Percentiles rank a stretch among this genome's conserved stretches.
Conservation (phyloP, 2,329 filamentous ascomycete species). For the Helicocarpus griseus region DNA sequence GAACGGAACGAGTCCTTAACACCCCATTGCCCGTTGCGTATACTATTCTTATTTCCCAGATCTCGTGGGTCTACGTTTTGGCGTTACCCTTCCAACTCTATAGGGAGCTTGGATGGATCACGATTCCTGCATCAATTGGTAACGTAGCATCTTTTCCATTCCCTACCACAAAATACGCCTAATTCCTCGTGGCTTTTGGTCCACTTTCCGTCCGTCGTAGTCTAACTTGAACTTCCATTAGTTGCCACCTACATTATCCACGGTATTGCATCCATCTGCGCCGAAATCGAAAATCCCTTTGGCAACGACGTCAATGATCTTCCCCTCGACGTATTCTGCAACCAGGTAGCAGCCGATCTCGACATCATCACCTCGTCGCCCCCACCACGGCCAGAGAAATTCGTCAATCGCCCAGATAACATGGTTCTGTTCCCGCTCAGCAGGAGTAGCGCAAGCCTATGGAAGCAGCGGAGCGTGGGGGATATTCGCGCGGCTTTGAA, state of each 20-base stretch:
- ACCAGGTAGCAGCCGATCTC: constrained; percentile 62
- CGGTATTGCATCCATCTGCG: constrained; percentile 63
- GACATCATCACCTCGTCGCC: constrained; percentile 59
- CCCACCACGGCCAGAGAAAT: constrained; percentile 43
- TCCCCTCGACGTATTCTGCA: constrained; percentile 65
- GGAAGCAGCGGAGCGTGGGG: constrained; percentile 39
- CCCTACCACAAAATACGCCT: neutral
- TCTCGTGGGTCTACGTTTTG: constrained; percentile 75
- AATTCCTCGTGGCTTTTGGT: too few species aligned
- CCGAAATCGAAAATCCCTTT: constrained; percentile 79
- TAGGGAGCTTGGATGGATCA: constrained; percentile 55
- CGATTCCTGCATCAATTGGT: constrained; percentile 64
- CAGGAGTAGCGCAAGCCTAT: constrained; percentile 38
- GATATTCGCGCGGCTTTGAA: constrained; percentile 37
- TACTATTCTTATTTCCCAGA: constrained; percentile 74
- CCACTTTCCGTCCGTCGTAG: neutral
- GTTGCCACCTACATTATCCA: constrained; percentile 72
- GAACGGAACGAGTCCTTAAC: constrained; percentile 67
- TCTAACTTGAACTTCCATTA: constrained; percentile 9
- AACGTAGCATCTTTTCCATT: constrained; percentile 6
- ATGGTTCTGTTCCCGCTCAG: constrained; percentile 50
- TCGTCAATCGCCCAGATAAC: constrained; percentile 41
- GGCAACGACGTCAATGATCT: constrained; percentile 76
- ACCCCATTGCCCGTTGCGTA: constrained; percentile 78
- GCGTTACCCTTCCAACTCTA: constrained; percentile 74